Conservation (phyloP, 2,329 filamentous ascomycete genomes). For the Sphaerulina vaccinii region DNA sequence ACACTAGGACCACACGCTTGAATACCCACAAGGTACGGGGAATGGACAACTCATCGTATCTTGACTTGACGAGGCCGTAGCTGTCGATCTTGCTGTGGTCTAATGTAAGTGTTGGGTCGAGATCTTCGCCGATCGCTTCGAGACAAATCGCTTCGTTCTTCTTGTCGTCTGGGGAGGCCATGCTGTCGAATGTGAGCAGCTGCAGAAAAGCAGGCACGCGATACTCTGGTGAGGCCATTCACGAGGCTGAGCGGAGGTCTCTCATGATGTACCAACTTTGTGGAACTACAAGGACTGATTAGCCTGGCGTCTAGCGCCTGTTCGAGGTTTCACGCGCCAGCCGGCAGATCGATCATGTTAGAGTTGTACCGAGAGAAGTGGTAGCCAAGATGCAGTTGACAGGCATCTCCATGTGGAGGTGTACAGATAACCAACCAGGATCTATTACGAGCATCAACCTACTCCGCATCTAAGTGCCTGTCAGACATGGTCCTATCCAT, state of each 20-base stretch:
- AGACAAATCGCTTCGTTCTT: background rate
- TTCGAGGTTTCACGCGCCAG: too few species aligned
- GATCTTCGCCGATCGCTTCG: background rate
- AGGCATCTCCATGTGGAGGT: background rate
- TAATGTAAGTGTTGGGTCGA: background rate
- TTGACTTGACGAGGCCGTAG: slow-evolving; percentile 9
- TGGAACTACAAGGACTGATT: background rate
- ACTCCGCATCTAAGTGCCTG: background rate
- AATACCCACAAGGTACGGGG: slow-evolving; percentile 5
- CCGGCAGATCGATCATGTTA: too few species aligned
- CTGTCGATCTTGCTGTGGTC: background rate
- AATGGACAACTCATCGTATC: slow-evolving; percentile 13
- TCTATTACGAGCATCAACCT: background rate
- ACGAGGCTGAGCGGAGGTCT: background rate
- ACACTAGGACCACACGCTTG: slow-evolving; percentile 3
- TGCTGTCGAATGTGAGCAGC: background rate
- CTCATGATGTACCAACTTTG: background rate
- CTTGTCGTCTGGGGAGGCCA: background rate
- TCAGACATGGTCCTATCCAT: background rate
- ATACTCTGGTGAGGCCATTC: background rate
- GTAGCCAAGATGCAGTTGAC: background rate
- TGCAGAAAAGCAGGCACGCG: background rate
- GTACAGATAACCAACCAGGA: background rate
- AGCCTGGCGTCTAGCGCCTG: too few species aligned
- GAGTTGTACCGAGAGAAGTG: too few species aligned